Conservation (phyloP, 129 eudicot genomes). For the Smallanthus sonchifolius region DNA sequence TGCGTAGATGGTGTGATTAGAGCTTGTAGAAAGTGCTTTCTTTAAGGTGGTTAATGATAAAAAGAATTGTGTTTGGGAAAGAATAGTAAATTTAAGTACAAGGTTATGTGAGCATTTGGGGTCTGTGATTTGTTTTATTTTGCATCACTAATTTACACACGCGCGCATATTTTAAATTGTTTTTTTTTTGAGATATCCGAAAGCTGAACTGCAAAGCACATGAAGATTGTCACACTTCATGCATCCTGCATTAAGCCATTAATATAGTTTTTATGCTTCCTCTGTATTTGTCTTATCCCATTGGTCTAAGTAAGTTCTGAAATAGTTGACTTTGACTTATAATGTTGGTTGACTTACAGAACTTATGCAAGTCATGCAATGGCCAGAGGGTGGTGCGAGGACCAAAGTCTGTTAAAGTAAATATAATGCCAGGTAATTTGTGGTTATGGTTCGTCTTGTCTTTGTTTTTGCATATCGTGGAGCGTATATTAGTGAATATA, state of each 20-base stretch:
- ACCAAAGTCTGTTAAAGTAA: constrained; percentile 67
- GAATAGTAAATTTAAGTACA: not conserved
- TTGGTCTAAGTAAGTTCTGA: constrained; percentile 4
- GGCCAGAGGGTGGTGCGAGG: constrained; percentile 74
- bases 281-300: constrained; percentile 4
- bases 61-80: not conserved
- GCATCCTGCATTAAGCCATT: not conserved
- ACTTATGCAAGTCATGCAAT: constrained; percentile 70
- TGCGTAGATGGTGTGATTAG: not conserved
- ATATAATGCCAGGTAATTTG: constrained; percentile 72
- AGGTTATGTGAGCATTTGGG: not conserved
- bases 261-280: not conserved
- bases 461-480: constrained; percentile 5
- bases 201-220: constrained; percentile 2
- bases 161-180: not conserved
- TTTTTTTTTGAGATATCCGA: not conserved
- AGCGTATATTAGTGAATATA: not conserved
- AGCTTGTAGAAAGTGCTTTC: not conserved
- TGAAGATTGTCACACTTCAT: not conserved
- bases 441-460: not conserved
- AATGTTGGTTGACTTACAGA: constrained; percentile 42
- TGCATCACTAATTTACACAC: not conserved
- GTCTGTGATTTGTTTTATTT: not conserved
- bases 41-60: constrained; percentile 6
- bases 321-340: constrained; percentile 6